A percentile compares a stretch with the other conserved stretches of the same genome.
Conservation (phyloP, 805 yeast species). For the Nakazawaea wickerhamii region DNA sequence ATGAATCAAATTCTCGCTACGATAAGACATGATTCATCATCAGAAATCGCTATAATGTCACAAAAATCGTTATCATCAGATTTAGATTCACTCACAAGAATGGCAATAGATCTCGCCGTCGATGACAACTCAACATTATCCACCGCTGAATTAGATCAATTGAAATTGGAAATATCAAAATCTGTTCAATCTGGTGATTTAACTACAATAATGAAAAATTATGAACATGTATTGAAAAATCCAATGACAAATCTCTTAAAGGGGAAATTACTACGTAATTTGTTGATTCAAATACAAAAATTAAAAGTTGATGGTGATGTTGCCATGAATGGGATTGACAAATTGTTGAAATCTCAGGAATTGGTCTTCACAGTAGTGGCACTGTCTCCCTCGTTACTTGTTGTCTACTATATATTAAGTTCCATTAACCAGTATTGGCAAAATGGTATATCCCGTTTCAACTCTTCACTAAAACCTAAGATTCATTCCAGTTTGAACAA, state of each 20-base stretch:
- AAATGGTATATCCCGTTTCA: constrained; percentile 30
- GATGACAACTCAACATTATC: neutral
- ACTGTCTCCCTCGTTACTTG: constrained; percentile 70
- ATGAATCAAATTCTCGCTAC: constrained; percentile 65
- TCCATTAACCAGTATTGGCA: constrained; percentile 25
- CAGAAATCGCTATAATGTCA: constrained; percentile 70
- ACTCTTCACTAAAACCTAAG: constrained; percentile 30
- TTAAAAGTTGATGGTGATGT: constrained; percentile 92
- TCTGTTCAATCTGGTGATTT: constrained; percentile 70
- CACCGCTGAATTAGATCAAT: constrained; percentile 16
- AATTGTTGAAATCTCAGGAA: constrained; percentile 83
- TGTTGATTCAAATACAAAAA: constrained; percentile 90
- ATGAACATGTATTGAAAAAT: constrained; percentile 66
- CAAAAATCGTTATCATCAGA: constrained; percentile 77
- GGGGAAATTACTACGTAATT: constrained; percentile 71
- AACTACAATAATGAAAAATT: constrained; percentile 71
- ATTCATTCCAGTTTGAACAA: constrained; percentile 46
- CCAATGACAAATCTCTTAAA: constrained; percentile 60
- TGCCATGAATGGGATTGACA: constrained; percentile 88
- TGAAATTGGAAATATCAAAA: constrained; percentile 31
- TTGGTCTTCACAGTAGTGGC: constrained; percentile 92
- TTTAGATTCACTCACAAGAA: constrained; percentile 73
- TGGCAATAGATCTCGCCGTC: constrained; percentile 69
- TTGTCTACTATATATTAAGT: constrained; percentile 41
- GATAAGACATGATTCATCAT: constrained; percentile 75